Base-by-base conservation (phyloP, 2,329 filamentous ascomycete species). In the Arthroderma sp. region DNA sequence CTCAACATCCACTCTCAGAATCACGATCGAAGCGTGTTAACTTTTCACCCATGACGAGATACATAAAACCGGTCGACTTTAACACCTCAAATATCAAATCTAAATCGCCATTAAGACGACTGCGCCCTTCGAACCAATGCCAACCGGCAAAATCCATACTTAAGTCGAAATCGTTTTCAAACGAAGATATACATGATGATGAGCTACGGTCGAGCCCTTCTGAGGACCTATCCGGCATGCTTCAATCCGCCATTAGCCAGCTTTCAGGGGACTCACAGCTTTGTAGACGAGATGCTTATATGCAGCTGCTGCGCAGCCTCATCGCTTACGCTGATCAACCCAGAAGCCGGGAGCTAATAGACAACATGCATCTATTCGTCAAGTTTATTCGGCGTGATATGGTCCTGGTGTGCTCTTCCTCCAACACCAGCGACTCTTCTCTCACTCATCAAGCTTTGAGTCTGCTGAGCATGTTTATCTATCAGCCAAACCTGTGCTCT, bases 371-470 rank as follows among this genome's bases (percentile, higher is more conserved):
- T 7, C 65, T 85, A 2, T 74, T 96, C 47, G 78, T 78, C 52
- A 81, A 86, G 48, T 94, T 87, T 58, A 85, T 96, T 45, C 79
- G 83, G 55, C 76, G 88, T 48, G 91, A 98, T 58, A 71, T 94
- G 27, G 74, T 72, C 5, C 72, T 78, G 7, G 79, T 77, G 71
- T 74, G 32, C 59, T 71, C 4, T 66, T 73, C 47, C 73, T 77
- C 42, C 64, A 61, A 58, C 38, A 67, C 67, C 45, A 36, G 69
- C 33, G 85, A 94, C 55, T 74, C 74, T 1, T 81, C 81, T 38
- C 72, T 96, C 8, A 73, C 81, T 40, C 81, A 81, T 43, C 83
- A 93, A 52, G 83, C 87, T 3, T 68, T 94, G 43, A 85, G 80
- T 48, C 69, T 96, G 4, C 74, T 91, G 22, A 77, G 78, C 47